A percentile compares a stretch with the other conserved stretches of the same genome.
Evolutionary conservation across 1,284 basidiomycete genomes (phyloP).

Genomic region (Ustilago hordei): DNA sequence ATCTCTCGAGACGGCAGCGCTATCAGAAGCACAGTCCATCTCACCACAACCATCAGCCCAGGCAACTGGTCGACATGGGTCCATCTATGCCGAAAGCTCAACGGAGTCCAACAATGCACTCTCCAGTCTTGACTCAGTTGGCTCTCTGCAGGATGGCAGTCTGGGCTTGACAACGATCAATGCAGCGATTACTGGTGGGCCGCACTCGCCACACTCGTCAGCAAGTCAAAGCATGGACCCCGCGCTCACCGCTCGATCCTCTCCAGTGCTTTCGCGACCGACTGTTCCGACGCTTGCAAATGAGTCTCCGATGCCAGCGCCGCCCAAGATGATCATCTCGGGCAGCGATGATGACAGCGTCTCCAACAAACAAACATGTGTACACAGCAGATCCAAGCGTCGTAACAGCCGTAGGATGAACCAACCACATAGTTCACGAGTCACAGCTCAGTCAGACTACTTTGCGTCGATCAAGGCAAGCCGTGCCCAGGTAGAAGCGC

Average conservation of each 20-base stretch:
- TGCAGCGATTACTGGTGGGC: conserved; percentile 41
- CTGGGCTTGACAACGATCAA: conserved; percentile 48
- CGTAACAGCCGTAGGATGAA: conserved; percentile 25
- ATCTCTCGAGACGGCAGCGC: conserved; percentile 18
- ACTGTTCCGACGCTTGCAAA: conserved; percentile 18
- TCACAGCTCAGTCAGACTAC: conserved; percentile 34
- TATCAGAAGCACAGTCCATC: conserved; percentile 27
- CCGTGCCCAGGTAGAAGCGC: conserved; percentile 32
- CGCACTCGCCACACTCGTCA: conserved; percentile 34
- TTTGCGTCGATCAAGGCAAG: conserved; percentile 47
- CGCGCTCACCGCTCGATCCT: conserved; percentile 35
- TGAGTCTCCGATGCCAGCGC: conserved; percentile 13
- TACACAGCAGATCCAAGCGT: conserved; percentile 18
- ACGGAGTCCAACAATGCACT: conserved; percentile 49
- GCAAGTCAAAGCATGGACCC: conserved; percentile 27
- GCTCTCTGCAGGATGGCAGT: conserved; percentile 42
- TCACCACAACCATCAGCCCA: conserved; percentile 18
- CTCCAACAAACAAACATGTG: conserved; percentile 8
- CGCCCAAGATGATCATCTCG: conserved; percentile 39
- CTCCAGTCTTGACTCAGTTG: conserved; percentile 46
- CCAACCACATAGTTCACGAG: conserved; percentile 11
- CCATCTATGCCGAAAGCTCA: conserved; percentile 46
- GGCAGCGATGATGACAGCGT: conserved; percentile 44
- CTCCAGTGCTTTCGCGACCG: conserved; percentile 24
- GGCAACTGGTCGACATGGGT: conserved; percentile 14